phyloP scores from a whole-genome alignment of 108 stramenopile species.

The Conticribra guillardii region DNA sequence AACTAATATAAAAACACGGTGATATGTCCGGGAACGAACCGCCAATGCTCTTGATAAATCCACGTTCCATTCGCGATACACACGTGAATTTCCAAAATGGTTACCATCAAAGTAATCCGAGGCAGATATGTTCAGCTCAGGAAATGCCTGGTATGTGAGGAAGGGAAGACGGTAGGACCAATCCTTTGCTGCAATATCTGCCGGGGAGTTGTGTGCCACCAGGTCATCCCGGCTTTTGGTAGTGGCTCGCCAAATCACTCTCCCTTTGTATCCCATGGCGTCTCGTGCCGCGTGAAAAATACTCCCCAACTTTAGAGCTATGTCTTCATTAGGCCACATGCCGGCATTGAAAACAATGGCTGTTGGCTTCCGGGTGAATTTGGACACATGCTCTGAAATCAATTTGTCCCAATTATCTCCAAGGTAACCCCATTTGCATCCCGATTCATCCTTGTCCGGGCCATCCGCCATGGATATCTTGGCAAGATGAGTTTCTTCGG shows the following conservation, averaged over 20 bases:
- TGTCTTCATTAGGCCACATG: conserved; percentile 3
- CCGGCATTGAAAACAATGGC: conserved; percentile 6
- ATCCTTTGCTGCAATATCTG: conserved; percentile 7
- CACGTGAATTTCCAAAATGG: background rate
- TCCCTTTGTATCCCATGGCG: background rate
- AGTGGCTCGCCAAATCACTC: background rate
- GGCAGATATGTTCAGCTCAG: background rate
- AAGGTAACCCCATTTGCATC: conserved; percentile 5
- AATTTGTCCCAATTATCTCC: conserved; percentile 1
- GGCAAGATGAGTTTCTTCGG: background rate
- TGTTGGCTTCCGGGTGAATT: background rate
- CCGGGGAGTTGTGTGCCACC: background rate
- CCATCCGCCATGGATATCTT: background rate
- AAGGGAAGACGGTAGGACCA: conserved; percentile 8
- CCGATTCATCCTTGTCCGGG: background rate
- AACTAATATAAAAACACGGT: conserved; percentile 11
- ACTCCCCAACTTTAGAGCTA: background rate
- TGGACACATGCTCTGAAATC: conserved; percentile 1
- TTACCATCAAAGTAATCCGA: conserved; percentile 7
- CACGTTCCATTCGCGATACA: conserved; percentile 5
- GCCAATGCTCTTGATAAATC: background rate
- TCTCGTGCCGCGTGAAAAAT: conserved; percentile 1
- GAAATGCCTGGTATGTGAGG: conserved; percentile 3
- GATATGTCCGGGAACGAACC: background rate
- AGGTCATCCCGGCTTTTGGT: background rate